Percentiles rank a stretch among this genome's conserved stretches.
Conservation (phyloP, 1,139 yeast species). For the Taphrina confusa region DNA sequence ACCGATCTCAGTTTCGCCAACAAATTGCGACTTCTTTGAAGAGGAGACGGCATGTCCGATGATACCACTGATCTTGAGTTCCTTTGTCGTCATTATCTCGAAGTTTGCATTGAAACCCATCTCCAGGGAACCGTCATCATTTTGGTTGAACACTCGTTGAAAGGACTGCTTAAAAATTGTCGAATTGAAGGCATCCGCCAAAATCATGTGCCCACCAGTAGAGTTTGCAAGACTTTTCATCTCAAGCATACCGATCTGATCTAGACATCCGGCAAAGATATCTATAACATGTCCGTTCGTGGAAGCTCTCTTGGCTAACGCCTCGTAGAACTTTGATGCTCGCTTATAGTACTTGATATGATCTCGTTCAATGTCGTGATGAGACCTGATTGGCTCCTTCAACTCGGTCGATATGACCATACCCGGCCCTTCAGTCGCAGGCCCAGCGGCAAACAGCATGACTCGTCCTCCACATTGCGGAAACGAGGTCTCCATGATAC, state of each 20-base stretch:
- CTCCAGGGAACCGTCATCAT: conserved; percentile 75
- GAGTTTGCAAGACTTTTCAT: conserved; percentile 85
- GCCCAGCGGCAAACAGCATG: conserved; percentile 90
- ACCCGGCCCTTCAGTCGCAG: conserved; percentile 95
- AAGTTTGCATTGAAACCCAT: conserved; percentile 87
- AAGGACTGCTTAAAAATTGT: conserved; percentile 94
- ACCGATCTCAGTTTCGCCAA: conserved; percentile 91
- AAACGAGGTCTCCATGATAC: conserved; percentile 80
- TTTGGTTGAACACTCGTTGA: conserved; percentile 81
- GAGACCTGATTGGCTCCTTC: conserved; percentile 95
- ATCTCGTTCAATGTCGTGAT: conserved; percentile 89
- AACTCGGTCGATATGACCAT: conserved; percentile 87
- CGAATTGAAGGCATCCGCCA: conserved; percentile 94
- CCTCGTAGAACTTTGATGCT: conserved; percentile 83
- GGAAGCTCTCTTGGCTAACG: conserved; percentile 69
- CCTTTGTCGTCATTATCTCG: conserved; percentile 85
- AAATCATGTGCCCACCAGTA: conserved; percentile 90
- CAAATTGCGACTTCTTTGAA: conserved; percentile 63
- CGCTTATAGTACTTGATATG: conserved; percentile 88
- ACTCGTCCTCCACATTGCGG: conserved; percentile 88
- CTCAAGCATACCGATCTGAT: conserved; percentile 95
- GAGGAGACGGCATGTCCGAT: conserved; percentile 90
- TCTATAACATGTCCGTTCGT: conserved; percentile 86
- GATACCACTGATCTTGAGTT: conserved; percentile 84
- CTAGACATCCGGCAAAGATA: conserved; percentile 95